Conservation (phyloP, 176 grass and related monocot genomes). For the Eleusine indica region DNA sequence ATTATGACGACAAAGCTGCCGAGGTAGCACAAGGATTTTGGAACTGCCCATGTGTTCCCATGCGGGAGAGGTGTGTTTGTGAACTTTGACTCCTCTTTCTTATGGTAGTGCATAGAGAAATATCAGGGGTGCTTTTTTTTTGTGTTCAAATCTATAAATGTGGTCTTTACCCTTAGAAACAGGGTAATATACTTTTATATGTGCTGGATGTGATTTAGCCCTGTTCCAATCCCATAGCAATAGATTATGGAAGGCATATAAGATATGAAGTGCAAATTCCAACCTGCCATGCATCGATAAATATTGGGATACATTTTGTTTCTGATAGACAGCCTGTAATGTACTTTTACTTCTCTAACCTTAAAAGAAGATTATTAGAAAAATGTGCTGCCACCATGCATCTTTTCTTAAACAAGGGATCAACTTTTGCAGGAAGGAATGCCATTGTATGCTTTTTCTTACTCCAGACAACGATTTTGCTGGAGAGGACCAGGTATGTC, state of each 20-base stretch:
- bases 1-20: conserved; percentile 98
- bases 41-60: conserved; percentile 98
- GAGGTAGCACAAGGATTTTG: conserved; percentile 95
- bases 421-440: conserved; percentile 78
- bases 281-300: neutral
- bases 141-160: neutral
- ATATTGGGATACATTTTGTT: neutral
- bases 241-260: conserved; percentile 22
- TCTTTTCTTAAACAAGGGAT: neutral
- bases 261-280: neutral
- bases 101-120: neutral
- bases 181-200: neutral
- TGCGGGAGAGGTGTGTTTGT: conserved; percentile 79
- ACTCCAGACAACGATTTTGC: conserved; percentile 95
- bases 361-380: neutral
- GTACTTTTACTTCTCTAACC: neutral
- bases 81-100: neutral
- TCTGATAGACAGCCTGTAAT: neutral
- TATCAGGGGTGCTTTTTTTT: neutral
- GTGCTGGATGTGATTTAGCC: neutral
- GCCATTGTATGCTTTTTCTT: conserved; percentile 98
- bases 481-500: conserved; percentile 77
- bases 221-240: neutral
- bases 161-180: neutral
- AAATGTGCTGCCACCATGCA: neutral